Evolutionary conservation across 2,329 filamentous ascomycete genomes (phyloP).

Genomic region (Fusarium pseudograminearum): DNA sequence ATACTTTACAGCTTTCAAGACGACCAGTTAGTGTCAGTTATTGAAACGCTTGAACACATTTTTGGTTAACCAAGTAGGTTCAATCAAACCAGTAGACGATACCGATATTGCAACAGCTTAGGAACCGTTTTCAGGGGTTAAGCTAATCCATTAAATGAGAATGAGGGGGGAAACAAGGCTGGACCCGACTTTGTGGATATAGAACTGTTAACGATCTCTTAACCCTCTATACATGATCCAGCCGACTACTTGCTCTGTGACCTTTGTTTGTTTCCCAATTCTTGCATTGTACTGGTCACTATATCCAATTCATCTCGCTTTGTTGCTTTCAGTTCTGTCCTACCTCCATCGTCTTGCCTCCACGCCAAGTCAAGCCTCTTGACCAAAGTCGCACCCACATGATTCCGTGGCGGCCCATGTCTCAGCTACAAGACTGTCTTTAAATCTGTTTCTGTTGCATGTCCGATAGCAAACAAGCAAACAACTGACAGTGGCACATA

Average conservation of each 20-base stretch:
- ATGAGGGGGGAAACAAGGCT: constrained; percentile 13
- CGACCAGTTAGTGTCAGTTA: background rate
- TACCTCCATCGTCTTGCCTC: background rate
- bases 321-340: background rate
- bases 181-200: constrained; percentile 28
- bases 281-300: background rate
- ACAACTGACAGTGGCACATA: constrained; percentile 2
- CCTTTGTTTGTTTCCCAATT: background rate
- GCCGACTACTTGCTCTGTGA: constrained; percentile 5
- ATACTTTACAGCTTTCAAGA: constrained; percentile 15
- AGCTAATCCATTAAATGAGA: constrained; percentile 4
- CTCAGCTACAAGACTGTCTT: constrained; percentile 48
- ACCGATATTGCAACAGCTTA: background rate
- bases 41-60: background rate
- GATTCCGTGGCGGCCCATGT: constrained; percentile 54
- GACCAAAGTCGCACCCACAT: constrained; percentile 25
- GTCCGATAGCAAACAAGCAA: background rate
- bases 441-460: constrained; percentile 36
- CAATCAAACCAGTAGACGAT: background rate
- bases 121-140: constrained; percentile 20
- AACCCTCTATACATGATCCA: constrained; percentile 9
- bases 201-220: background rate
- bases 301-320: background rate
- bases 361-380: constrained; percentile 15
- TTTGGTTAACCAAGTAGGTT: background rate